A percentile compares a stretch with the other conserved stretches of the same genome.
These are phyloP conservation scores for Populus hybrid DNA, from an alignment of 441 rosid genomes.

Conservation along the genomic window DNA sequence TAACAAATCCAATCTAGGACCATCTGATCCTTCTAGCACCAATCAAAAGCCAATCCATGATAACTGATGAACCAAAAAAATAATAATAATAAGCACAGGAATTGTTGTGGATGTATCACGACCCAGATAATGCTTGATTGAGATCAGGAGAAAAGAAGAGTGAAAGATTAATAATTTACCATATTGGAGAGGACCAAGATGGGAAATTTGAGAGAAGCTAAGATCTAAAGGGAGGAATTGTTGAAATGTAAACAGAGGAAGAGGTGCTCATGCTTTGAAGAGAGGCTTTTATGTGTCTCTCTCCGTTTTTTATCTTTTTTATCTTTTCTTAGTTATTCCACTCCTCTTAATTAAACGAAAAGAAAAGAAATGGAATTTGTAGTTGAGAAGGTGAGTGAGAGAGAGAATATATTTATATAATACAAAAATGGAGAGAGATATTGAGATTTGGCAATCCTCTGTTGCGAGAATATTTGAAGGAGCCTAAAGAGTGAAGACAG, in stretches of 20 bases:
- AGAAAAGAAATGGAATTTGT: slow-evolving; percentile 43
- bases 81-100: slow-evolving; percentile 19
- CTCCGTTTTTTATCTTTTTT: slow-evolving; percentile 29
- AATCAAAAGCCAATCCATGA: slow-evolving; percentile 36
- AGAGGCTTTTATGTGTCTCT: slow-evolving; percentile 24
- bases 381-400: slow-evolving; percentile 3
- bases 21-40: slow-evolving; percentile 49
- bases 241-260: slow-evolving; percentile 54
- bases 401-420: slow-evolving; percentile 17
- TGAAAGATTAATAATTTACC: slow-evolving; percentile 41
- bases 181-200: slow-evolving; percentile 56
- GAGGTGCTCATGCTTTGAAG: slow-evolving; percentile 46
- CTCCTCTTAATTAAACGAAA: slow-evolving; percentile 48
- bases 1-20: slow-evolving; percentile 58
- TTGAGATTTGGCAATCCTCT: slow-evolving; percentile 47
- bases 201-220: slow-evolving; percentile 49
- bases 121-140: slow-evolving; percentile 23
- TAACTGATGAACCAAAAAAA: slow-evolving; percentile 29
- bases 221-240: slow-evolving; percentile 64
- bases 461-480: slow-evolving; percentile 59
- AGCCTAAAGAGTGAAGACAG: slow-evolving; percentile 36
- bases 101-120: slow-evolving; percentile 23
- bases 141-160: slow-evolving; percentile 28
- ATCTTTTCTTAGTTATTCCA: slow-evolving; percentile 54
- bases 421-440: slow-evolving; percentile 29